Conservation (phyloP, 2,329 filamentous ascomycete species). For the Westerdykella aurantiaca region DNA sequence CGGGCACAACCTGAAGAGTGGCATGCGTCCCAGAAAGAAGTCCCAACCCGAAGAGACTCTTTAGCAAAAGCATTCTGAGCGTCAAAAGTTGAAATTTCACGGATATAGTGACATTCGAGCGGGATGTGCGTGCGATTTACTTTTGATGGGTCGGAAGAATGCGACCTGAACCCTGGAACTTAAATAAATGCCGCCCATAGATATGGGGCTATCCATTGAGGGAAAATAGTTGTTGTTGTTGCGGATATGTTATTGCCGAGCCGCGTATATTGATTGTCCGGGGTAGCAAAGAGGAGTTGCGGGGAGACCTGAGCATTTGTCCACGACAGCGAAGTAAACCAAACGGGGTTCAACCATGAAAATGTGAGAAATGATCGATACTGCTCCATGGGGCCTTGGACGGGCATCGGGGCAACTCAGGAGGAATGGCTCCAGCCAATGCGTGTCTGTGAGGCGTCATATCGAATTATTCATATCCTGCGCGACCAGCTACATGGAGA, state of each 20-base stretch:
- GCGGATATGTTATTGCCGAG: constrained; percentile 7
- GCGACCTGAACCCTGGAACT: background rate
- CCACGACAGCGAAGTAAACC: too few relatives aligned
- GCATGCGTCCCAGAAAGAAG: constrained; percentile 20
- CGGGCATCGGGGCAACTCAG: too few relatives aligned
- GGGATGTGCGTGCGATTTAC: constrained; percentile 1
- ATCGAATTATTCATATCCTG: too few relatives aligned
- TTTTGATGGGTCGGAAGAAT: background rate
- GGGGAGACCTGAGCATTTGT: too few relatives aligned
- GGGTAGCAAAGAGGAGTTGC: constrained; percentile 1
- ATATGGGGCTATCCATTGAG: too few relatives aligned
- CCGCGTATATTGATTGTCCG: constrained; percentile 3
- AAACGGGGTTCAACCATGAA: too few relatives aligned
- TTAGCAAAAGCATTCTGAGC: constrained; percentile 16
- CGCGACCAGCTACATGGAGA: too few relatives aligned
- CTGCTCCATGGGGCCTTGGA: too few relatives aligned
- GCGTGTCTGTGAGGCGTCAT: too few relatives aligned
- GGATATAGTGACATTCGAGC: background rate
- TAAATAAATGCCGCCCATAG: too few relatives aligned
- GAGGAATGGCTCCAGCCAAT: too few relatives aligned
- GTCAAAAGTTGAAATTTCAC: background rate
- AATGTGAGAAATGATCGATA: too few relatives aligned
- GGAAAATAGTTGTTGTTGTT: constrained; percentile 1
- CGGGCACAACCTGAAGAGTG: constrained; percentile 36
- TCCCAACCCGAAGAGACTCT: constrained; percentile 5